Conservation (phyloP, 352 stramenopile species). For the Globisporangium okanoganense region DNA sequence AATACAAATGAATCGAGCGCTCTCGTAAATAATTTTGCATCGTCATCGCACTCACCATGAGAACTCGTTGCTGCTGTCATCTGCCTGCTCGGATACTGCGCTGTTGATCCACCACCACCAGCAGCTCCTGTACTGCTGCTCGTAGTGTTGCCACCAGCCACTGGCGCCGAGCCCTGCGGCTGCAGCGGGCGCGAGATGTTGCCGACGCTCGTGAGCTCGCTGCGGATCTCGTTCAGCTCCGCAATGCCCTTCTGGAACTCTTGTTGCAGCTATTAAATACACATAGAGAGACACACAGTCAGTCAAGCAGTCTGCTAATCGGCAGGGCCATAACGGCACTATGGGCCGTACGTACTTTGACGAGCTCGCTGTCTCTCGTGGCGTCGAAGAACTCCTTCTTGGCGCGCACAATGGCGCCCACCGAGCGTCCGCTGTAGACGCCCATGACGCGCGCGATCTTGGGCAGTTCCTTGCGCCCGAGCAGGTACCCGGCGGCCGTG, state of each 20-base stretch:
- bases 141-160: background rate
- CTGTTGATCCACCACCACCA: background rate
- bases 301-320: background rate
- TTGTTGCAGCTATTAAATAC: conserved; percentile 42
- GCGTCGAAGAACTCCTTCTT: conserved; percentile 86
- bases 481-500: conserved; percentile 58
- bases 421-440: conserved; percentile 51
- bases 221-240: conserved; percentile 78
- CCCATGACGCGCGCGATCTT: conserved; percentile 62
- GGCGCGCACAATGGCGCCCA: conserved; percentile 67
- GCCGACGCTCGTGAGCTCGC: conserved; percentile 66
- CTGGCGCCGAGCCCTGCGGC: conserved; percentile 22
- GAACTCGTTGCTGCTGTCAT: background rate
- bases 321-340: background rate
- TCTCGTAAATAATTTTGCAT: no score
- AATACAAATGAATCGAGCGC: no score
- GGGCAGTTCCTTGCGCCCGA: conserved; percentile 66
- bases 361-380: conserved; percentile 73
- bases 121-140: conserved; percentile 3
- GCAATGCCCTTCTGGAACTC: conserved; percentile 76
- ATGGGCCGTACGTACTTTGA: conserved; percentile 40
- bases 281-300: background rate
- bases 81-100: background rate
- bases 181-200: conserved; percentile 56
- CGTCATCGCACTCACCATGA: background rate